These are phyloP conservation scores for Lepidium didymum DNA, from an alignment of 345 rosid species.

Conservation along the genomic window DNA sequence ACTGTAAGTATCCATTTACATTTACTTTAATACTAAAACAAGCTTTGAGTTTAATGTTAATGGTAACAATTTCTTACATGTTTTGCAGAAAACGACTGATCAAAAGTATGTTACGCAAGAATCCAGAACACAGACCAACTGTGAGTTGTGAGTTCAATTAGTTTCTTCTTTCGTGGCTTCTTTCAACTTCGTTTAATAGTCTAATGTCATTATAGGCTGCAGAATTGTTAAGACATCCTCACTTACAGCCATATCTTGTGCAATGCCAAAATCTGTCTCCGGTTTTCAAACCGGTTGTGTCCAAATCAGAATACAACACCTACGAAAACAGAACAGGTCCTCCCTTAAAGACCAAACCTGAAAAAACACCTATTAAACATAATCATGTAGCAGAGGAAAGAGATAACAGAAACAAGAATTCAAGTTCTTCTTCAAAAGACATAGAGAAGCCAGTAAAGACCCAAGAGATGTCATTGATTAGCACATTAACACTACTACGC, in stretches of 20 bases:
- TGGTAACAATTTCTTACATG: not conserved
- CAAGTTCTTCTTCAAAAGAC: slow-evolving; percentile 13
- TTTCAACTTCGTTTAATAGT: not conserved
- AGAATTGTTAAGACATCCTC: slow-evolving; percentile 86
- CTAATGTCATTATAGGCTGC: slow-evolving; percentile 53
- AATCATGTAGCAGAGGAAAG: slow-evolving; percentile 18
- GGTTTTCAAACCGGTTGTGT: slow-evolving; percentile 68
- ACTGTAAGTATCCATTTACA: slow-evolving; percentile 45
- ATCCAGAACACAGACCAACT: slow-evolving; percentile 74
- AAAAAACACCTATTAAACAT: slow-evolving; percentile 8
- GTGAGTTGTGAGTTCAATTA: slow-evolving; percentile 39
- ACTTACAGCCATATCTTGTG: slow-evolving; percentile 72
- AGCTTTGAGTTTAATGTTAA: not conserved
- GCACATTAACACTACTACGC: slow-evolving; percentile 23
- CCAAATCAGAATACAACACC: slow-evolving; percentile 47
- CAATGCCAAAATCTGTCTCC: slow-evolving; percentile 61
- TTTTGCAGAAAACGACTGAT: slow-evolving; percentile 76
- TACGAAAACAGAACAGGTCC: slow-evolving; percentile 46
- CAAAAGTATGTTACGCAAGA: slow-evolving; percentile 84
- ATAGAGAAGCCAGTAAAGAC: slow-evolving; percentile 16
- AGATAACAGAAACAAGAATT: slow-evolving; percentile 18
- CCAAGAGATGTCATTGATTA: slow-evolving; percentile 26
- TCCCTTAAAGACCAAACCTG: slow-evolving; percentile 22
- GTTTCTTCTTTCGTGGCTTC: not conserved
- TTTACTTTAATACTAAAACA: not conserved